phyloP scores from a whole-genome alignment of 345 rosid genomes.

The Chamaenerion angustifolium region DNA sequence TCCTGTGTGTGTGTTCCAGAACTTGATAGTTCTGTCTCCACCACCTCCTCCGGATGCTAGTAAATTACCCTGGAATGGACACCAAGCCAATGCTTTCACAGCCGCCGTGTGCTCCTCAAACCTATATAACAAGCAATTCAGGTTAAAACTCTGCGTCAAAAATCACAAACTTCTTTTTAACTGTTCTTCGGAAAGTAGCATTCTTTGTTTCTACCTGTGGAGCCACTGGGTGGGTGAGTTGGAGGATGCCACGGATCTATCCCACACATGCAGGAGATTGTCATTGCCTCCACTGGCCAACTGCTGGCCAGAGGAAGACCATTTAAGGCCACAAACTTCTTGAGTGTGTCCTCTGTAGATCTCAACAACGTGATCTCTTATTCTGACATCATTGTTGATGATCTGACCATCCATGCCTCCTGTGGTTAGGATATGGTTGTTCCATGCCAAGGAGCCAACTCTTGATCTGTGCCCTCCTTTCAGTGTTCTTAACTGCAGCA shows the following conservation, averaged over 20 bases:
- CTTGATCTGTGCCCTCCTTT: conserved; percentile 27
- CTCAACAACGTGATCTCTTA: conserved; percentile 24
- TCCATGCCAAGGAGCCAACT: conserved; percentile 30
- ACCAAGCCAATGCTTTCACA: conserved; percentile 36
- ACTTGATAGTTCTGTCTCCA: conserved; percentile 24
- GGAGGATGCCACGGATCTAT: conserved; percentile 18
- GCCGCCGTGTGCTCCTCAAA: conserved; percentile 28
- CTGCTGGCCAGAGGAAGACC: conserved; percentile 33
- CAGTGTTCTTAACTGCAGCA: conserved; percentile 24
- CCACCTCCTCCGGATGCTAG: conserved; percentile 35
- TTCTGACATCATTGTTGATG: conserved; percentile 29
- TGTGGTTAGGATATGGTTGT: conserved; percentile 28
- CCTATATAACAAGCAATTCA: neutral
- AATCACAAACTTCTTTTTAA: too few relatives aligned
- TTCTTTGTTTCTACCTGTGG: conserved; percentile 7
- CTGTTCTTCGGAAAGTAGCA: too few relatives aligned
- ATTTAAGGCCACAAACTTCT: conserved; percentile 31
- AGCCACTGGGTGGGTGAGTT: conserved; percentile 27
- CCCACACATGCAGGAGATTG: conserved; percentile 28
- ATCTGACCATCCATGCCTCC: conserved; percentile 31
- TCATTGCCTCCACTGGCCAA: conserved; percentile 34
- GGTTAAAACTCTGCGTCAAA: too few relatives aligned
- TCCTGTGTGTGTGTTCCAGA: conserved; percentile 34
- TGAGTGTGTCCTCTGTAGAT: conserved; percentile 26
- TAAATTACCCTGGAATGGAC: conserved; percentile 32